A percentile compares a stretch with the other conserved stretches of the same genome.
phyloP scores from a whole-genome alignment of 176 grass and related monocot species.

The bread wheat (Triticum aestivum) region IWGSC_CS_RefSeq_v2.1 NC_057814.1:392729245-392729744 shows the following conservation, averaged over 20 bases:
- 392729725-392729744: constrained; percentile 96
- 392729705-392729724: constrained; percentile 94
- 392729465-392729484: constrained; percentile 20
- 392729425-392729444: neutral
- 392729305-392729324: neutral
- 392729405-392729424: constrained; percentile 15
- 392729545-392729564: neutral
- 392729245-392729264: neutral
- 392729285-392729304: neutral
- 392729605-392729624: neutral
- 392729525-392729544: neutral
- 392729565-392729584: neutral
- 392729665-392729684: constrained; percentile 67
- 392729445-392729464: neutral
- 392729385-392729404: neutral
- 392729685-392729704: constrained; percentile 75
- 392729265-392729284: neutral
- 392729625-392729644: constrained; percentile 30
- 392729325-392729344: constrained; percentile 1
- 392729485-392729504: neutral
- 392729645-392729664: constrained; percentile 97
- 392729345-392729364: constrained; percentile 20
- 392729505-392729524: neutral
- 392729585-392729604: neutral
- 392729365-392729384: neutral